phyloP scores from a whole-genome alignment of 2,329 filamentous ascomycete species.

The Plenodomus tracheiphilus region DNA sequence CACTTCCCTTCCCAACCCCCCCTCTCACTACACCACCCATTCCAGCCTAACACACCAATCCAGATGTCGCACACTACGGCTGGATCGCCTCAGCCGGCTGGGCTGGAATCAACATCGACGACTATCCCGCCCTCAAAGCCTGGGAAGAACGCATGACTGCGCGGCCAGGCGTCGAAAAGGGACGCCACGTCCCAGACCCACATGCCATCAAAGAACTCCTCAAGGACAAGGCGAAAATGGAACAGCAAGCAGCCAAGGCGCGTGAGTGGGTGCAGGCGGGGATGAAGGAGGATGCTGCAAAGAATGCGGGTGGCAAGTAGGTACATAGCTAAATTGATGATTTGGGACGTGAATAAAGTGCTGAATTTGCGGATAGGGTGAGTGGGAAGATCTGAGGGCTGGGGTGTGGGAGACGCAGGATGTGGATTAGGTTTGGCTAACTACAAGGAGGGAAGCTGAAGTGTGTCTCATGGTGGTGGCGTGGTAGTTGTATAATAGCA shows the following conservation, averaged over 20 bases:
- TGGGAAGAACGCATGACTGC: constrained; percentile 74
- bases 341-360: not conserved
- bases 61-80: constrained; percentile 77
- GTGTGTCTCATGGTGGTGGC: too few relatives aligned
- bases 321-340: not conserved
- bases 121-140: constrained; percentile 74
- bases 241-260: constrained; percentile 56
- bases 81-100: constrained; percentile 69
- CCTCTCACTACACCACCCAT: not conserved
- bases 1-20: not conserved
- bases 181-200: constrained; percentile 69
- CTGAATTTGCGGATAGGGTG: not conserved
- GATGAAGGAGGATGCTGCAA: constrained; percentile 50
- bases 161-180: constrained; percentile 74
- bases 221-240: constrained; percentile 61
- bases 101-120: constrained; percentile 68
- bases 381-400: not conserved
- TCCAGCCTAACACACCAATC: constrained; percentile 7
- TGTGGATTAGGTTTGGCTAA: too few relatives aligned
- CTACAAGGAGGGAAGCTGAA: too few relatives aligned
- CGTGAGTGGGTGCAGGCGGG: constrained; percentile 68
- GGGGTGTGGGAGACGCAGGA: too few relatives aligned
- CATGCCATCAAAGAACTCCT: constrained; percentile 65
- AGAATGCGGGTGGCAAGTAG: not conserved
- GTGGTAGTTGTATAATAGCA: too few relatives aligned